phyloP scores from a whole-genome alignment of 768 basidiomycete genomes.

The Clitopilus hobsonii region DNA sequence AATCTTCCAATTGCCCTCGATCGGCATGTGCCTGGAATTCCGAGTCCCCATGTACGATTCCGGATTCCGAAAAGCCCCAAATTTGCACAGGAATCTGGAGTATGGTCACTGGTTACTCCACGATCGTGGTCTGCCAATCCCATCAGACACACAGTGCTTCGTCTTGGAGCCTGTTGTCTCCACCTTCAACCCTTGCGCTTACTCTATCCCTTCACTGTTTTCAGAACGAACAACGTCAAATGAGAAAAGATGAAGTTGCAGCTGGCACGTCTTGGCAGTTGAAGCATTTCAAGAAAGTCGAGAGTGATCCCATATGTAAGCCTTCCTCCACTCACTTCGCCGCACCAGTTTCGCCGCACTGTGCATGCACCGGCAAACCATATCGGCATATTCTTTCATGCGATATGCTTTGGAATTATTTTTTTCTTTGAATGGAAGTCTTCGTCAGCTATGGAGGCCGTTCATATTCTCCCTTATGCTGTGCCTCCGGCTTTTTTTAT shows the following conservation, averaged over 20 bases:
- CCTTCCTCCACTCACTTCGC: constrained; percentile 8
- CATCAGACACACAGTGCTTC: too few relatives aligned
- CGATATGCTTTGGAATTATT: not conserved
- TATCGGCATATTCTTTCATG: not conserved
- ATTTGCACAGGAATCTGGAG: not conserved
- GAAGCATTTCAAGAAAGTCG: constrained; percentile 71
- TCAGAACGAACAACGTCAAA: constrained; percentile 90
- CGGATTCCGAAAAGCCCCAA: not conserved
- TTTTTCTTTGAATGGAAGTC: too few relatives aligned
- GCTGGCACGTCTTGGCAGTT: constrained; percentile 70
- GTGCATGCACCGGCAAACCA: not conserved
- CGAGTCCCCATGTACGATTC: not conserved
- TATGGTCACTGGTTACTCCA: not conserved
- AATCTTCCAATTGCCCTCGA: not conserved
- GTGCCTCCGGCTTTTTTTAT: too few relatives aligned
- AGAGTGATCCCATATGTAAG: constrained; percentile 71
- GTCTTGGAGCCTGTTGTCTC: too few relatives aligned
- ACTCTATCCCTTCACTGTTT: constrained; percentile 1
- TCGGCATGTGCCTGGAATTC: not conserved
- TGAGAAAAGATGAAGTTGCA: constrained; percentile 74
- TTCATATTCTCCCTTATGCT: too few relatives aligned
- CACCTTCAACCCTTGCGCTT: not conserved
- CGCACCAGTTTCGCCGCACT: not conserved
- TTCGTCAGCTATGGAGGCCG: too few relatives aligned
- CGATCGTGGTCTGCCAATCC: too few relatives aligned